Percentiles rank a stretch among this genome's conserved stretches.
Conservation (phyloP, 192 early-diverging fungal species). For the Podila epicladia region DNA sequence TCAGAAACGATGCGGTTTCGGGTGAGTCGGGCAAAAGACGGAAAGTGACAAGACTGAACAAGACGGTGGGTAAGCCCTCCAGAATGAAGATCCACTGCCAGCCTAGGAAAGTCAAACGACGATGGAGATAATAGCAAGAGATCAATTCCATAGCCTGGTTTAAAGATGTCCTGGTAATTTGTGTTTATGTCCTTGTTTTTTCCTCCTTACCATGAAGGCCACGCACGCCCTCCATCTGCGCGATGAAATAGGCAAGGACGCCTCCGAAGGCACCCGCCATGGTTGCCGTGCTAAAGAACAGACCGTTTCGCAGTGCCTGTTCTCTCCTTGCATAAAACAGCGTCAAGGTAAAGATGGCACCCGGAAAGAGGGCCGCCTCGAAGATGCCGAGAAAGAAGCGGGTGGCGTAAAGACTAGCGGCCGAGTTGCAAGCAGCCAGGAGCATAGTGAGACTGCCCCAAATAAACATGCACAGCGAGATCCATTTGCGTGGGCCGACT, state of each 20-base stretch:
- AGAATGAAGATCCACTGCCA: conserved; percentile 77
- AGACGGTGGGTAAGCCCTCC: conserved; percentile 61
- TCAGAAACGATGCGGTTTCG: conserved; percentile 54
- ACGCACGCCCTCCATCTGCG: conserved; percentile 58
- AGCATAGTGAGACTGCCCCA: conserved; percentile 61
- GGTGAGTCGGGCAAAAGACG: conserved; percentile 58
- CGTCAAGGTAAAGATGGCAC: conserved; percentile 59
- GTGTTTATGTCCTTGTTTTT: background rate
- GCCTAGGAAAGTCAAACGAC: conserved; percentile 12
- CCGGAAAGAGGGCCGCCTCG: conserved; percentile 67
- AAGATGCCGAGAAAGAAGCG: conserved; percentile 68
- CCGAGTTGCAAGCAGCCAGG: conserved; percentile 54
- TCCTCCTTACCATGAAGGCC: conserved; percentile 44
- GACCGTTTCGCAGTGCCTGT: conserved; percentile 58
- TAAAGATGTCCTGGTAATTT: background rate
- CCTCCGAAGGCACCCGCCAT: conserved; percentile 70
- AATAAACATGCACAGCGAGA: conserved; percentile 59
- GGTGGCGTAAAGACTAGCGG: conserved; percentile 50
- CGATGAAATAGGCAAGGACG: conserved; percentile 66
- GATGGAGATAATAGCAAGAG: background rate
- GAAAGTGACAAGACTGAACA: conserved; percentile 28
- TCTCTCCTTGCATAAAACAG: conserved; percentile 66
- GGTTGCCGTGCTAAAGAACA: conserved; percentile 59
- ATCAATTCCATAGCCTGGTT: background rate
- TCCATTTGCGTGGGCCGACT: conserved; percentile 62